Percentiles rank a stretch among this genome's conserved stretches.
These are phyloP conservation scores for Deuterostichococcus epilithicus DNA, from an alignment of 139 green algal species.

Conservation along the genomic window DNA sequence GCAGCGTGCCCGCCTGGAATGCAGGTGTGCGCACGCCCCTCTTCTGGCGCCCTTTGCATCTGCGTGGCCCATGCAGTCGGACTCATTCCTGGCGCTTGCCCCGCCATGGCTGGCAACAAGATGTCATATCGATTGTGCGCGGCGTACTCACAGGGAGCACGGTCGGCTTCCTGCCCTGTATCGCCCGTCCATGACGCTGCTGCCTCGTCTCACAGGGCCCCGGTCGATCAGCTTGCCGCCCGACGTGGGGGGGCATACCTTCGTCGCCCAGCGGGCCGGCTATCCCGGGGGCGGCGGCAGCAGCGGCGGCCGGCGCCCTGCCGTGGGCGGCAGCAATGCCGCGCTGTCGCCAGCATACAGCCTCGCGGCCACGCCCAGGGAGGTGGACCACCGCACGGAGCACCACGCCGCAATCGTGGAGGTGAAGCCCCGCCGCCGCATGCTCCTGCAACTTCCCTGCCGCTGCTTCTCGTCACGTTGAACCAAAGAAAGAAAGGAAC, in stretches of 20 bases:
- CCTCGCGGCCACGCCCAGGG: neutral
- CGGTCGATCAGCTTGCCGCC: neutral
- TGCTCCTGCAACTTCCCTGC: neutral
- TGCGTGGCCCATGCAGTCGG: neutral
- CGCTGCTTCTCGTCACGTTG: neutral
- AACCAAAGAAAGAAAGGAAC: too few relatives aligned
- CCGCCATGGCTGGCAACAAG: neutral
- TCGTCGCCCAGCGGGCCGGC: too few relatives aligned
- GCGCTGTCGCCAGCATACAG: neutral
- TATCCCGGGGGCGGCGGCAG: neutral
- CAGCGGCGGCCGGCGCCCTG: too few relatives aligned
- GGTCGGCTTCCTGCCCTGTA: neutral
- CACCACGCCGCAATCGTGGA: too few relatives aligned
- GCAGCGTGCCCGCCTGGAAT: neutral
- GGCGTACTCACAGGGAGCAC: too few relatives aligned
- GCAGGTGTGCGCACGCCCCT: too few relatives aligned
- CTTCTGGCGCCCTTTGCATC: neutral
- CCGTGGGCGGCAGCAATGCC: too few relatives aligned
- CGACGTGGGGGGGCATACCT: neutral
- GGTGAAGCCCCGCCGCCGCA: neutral
- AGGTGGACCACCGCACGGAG: neutral
- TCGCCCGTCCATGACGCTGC: too few relatives aligned
- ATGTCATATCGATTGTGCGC: neutral
- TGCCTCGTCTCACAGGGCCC: too few relatives aligned
- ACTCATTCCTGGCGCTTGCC: neutral